phyloP scores from a whole-genome alignment of 2,329 filamentous ascomycete genomes.

The Alternaria triticimaculans region DNA sequence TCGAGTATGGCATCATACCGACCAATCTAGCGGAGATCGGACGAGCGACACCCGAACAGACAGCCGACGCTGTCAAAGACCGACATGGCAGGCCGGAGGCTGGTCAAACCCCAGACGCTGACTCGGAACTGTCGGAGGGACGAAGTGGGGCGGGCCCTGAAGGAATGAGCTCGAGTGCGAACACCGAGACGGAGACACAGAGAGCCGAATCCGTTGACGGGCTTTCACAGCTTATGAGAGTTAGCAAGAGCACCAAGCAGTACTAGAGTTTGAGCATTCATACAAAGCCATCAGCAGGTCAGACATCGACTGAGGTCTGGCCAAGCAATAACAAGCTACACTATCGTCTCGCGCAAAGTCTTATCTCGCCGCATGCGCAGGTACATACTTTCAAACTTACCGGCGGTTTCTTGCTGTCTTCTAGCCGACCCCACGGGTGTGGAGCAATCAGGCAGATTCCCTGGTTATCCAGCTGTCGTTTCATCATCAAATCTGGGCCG shows the following conservation, averaged over 20 bases:
- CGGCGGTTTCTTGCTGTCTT: background rate
- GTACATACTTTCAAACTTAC: background rate
- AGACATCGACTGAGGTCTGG: background rate
- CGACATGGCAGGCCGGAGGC: background rate
- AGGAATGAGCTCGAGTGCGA: background rate
- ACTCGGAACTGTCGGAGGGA: constrained; percentile 5
- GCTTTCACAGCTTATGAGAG: constrained; percentile 1
- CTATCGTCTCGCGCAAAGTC: background rate
- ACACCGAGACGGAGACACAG: background rate
- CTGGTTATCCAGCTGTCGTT: background rate
- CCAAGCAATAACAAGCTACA: constrained; percentile 1
- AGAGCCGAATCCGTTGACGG: background rate
- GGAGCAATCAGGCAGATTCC: background rate
- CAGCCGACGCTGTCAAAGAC: background rate
- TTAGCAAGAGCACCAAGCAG: background rate
- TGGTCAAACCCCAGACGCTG: constrained; percentile 1
- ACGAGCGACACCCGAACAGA: background rate
- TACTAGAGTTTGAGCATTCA: background rate
- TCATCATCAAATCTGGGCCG: constrained; percentile 1
- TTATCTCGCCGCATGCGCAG: background rate
- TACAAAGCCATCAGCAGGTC: background rate
- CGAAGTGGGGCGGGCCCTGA: background rate
- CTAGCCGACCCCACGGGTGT: background rate
- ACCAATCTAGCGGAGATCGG: background rate
- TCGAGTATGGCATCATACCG: constrained; percentile 16